phyloP scores from a whole-genome alignment of 148 eudicot species.

The Amaranthus cruentus region DNA sequence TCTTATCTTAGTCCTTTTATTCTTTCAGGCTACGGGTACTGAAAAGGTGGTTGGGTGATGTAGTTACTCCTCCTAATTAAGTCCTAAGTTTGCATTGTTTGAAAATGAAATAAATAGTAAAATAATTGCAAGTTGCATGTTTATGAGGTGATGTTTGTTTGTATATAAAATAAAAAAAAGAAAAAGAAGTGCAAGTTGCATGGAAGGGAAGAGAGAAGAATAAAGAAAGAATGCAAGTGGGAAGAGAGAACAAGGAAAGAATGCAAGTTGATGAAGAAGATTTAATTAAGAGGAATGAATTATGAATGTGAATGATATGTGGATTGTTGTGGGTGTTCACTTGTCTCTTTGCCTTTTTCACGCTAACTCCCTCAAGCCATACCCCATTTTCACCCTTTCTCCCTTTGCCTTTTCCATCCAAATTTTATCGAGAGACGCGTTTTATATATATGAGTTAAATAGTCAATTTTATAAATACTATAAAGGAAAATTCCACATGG shows the following conservation, averaged over 20 bases:
- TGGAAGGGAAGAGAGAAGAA: background rate
- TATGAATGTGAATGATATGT: conserved; percentile 6
- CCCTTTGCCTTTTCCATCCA: background rate
- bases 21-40: too few relatives aligned
- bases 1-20: too few relatives aligned
- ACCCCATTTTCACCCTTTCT: background rate
- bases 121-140: conserved; percentile 11
- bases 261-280: conserved; percentile 8
- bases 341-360: conserved; percentile 8
- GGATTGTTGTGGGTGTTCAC: background rate
- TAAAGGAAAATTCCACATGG: too few relatives aligned
- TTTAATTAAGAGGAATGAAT: background rate
- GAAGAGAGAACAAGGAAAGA: background rate
- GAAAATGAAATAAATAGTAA: background rate
- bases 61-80: background rate
- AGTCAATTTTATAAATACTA: too few relatives aligned
- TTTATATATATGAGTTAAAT: too few relatives aligned
- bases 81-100: background rate
- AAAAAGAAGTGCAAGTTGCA: background rate
- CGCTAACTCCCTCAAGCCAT: conserved; percentile 1
- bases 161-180: background rate
- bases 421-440: too few relatives aligned
- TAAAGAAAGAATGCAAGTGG: conserved; percentile 4
- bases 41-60: conserved; percentile 4
- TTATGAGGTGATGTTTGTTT: background rate